These are phyloP conservation scores for Bonia amplexicaulis DNA, from an alignment of 176 grass and related monocot genomes.

Conservation along the genomic window DNA sequence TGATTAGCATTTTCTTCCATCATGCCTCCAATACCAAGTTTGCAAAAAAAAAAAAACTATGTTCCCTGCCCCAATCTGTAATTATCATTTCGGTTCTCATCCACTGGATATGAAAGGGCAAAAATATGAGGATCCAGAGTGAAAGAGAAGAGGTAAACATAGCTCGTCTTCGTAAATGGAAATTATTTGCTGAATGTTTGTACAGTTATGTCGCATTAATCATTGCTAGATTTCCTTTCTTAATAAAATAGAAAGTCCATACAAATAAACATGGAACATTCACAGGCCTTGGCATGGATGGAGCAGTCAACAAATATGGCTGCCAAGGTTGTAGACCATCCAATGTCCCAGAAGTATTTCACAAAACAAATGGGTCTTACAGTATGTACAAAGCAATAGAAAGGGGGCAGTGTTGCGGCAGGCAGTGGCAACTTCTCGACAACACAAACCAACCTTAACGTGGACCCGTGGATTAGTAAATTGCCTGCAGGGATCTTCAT, in stretches of 20 bases:
- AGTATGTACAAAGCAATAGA: too few species aligned
- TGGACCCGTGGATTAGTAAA: constrained; percentile 50
- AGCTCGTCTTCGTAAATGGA: too few species aligned
- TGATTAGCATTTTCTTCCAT: background rate
- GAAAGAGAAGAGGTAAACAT: too few species aligned
- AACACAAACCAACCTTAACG: constrained; percentile 36
- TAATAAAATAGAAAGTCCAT: constrained; percentile 64
- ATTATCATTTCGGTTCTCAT: too few species aligned
- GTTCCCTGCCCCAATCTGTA: too few species aligned
- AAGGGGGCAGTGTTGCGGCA: too few species aligned
- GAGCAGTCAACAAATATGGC: constrained; percentile 66
- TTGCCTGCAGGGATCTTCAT: constrained; percentile 47
- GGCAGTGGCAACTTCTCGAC: too few species aligned
- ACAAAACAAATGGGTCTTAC: constrained; percentile 78
- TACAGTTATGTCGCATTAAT: too few species aligned
- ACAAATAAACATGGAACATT: constrained; percentile 87
- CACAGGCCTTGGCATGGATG: constrained; percentile 54
- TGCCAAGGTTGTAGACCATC: constrained; percentile 60
- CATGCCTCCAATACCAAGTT: background rate
- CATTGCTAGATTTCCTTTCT: constrained; percentile 36
- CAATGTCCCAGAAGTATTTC: too few species aligned
- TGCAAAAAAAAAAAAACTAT: background rate
- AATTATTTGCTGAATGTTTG: too few species aligned
- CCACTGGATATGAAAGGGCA: too few species aligned
- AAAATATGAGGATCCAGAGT: too few species aligned